A percentile compares a stretch with the other conserved stretches of the same genome.
These are phyloP conservation scores for Cyberlindnera lachancei DNA, from an alignment of 805 yeast species.

Conservation along the genomic window DNA sequence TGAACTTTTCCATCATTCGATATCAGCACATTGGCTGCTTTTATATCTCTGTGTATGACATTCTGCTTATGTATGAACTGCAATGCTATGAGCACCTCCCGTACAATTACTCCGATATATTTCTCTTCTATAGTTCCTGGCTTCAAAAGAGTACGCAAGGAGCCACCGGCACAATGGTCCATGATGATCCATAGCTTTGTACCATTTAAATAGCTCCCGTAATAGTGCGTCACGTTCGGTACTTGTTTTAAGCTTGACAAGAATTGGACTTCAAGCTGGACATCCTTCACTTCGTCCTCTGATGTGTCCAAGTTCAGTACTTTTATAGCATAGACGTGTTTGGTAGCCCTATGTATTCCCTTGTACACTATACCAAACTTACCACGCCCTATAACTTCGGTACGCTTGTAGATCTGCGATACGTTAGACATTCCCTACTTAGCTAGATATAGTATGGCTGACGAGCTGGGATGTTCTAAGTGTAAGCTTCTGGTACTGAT, in stretches of 20 bases:
- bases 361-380: slow-evolving; percentile 96
- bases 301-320: slow-evolving; percentile 87
- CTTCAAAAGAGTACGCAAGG: slow-evolving; percentile 59
- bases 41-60: slow-evolving; percentile 92
- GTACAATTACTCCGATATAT: slow-evolving; percentile 72
- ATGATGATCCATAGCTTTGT: slow-evolving; percentile 95
- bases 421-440: no score
- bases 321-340: slow-evolving; percentile 84
- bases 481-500: no score
- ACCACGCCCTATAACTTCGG: slow-evolving; percentile 92
- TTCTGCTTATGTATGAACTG: slow-evolving; percentile 80
- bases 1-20: slow-evolving; percentile 85
- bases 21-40: slow-evolving; percentile 91
- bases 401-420: slow-evolving; percentile 52
- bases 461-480: no score
- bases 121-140: slow-evolving; percentile 87
- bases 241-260: slow-evolving; percentile 73
- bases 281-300: slow-evolving; percentile 91
- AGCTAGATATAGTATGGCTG: no score
- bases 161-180: slow-evolving; percentile 98
- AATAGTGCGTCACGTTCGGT: slow-evolving; percentile 90
- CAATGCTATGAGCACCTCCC: slow-evolving; percentile 76
- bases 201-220: slow-evolving; percentile 80
- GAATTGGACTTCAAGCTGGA: slow-evolving; percentile 87
- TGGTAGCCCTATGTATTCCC: slow-evolving; percentile 63